Base-by-base conservation (phyloP, 2,329 filamentous ascomycete species). In the Zasmidium cellare region DNA sequence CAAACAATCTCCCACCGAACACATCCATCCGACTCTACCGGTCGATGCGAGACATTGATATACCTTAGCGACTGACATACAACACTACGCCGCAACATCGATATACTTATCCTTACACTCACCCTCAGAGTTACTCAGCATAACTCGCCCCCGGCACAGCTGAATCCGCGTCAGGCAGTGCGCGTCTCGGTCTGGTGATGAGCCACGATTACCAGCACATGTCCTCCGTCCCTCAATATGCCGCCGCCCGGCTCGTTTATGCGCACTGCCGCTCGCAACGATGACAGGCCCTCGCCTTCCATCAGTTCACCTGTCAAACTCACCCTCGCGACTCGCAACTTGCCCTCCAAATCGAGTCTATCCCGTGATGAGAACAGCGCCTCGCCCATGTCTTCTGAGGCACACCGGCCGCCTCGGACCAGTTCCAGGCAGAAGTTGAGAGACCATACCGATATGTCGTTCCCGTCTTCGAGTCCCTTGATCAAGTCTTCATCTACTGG, bases 241-340 rank as follows among this genome's bases (percentile, higher is more conserved):
- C n/a, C 55, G 20, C 55, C 55, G 14, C 23, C 48, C 9, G 55
- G 14, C 22, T 46, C 48, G 25, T 38, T 35, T 53, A 48, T 53
- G 48, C 53, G 55, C 57, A 62, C 57, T 56, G 59, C 64, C 56
- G 63, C 57, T 46, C 64, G 61, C 63, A 61, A 57, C 63, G 62
- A 58, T 24, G 22, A 25, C 46, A 28, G 22, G 11, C 16, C 46
- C 7, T 3, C 46, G 25, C 22, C 46, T 20, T 50, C 54, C 22
- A 47, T 35, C 45, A 41, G 38, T n/a, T 44, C 19, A 18, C 53
- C 52, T 38, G 50, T 60, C 38, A 57, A 63, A 35, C 54, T 60
- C 51, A 58, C 54, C 14, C 53, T 63, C 45, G 58, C 59, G 2
- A 60, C 57, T 14, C 56, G 54, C 18, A 61, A 55, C 44, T 45